Evolutionary conservation across 1,284 basidiomycete species (phyloP).

Genomic region (Pseudozyma sp.): DNA sequence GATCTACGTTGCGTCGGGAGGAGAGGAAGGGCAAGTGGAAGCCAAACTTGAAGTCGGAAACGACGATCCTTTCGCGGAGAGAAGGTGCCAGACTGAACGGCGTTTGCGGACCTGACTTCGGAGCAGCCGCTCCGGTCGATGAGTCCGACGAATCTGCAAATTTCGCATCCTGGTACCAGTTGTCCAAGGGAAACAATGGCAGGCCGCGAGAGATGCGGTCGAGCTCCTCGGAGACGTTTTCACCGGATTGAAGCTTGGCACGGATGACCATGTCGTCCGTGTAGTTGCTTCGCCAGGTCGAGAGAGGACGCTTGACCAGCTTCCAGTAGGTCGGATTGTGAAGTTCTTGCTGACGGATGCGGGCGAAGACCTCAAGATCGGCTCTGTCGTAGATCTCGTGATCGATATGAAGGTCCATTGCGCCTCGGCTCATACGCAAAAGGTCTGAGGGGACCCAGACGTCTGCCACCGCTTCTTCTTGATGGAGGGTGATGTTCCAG

Average conservation of each 20-base stretch:
- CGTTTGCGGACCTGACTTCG: constrained; percentile 11
- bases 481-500: constrained; percentile 36
- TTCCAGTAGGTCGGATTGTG: constrained; percentile 34
- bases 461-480: constrained; percentile 20
- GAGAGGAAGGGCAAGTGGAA: constrained; percentile 27
- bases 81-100: constrained; percentile 24
- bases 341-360: constrained; percentile 15
- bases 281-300: constrained; percentile 27
- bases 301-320: constrained; percentile 13
- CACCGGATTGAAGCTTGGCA: constrained; percentile 20
- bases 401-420: constrained; percentile 9
- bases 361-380: constrained; percentile 26
- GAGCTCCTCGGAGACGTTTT: constrained; percentile 29
- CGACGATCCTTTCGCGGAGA: constrained; percentile 21
- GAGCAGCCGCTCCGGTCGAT: background rate
- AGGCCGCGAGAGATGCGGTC: constrained; percentile 30
- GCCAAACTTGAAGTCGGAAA: constrained; percentile 15
- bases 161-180: constrained; percentile 3
- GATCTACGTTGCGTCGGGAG: constrained; percentile 3
- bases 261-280: constrained; percentile 23
- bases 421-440: constrained; percentile 9
- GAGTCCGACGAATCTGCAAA: constrained; percentile 2
- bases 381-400: constrained; percentile 22
- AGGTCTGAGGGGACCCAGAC: constrained; percentile 26
- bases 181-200: constrained; percentile 22